These are phyloP conservation scores for Theileria equi DNA, from an alignment of 169 alveolate genomes.

Conservation along the genomic window DNA sequence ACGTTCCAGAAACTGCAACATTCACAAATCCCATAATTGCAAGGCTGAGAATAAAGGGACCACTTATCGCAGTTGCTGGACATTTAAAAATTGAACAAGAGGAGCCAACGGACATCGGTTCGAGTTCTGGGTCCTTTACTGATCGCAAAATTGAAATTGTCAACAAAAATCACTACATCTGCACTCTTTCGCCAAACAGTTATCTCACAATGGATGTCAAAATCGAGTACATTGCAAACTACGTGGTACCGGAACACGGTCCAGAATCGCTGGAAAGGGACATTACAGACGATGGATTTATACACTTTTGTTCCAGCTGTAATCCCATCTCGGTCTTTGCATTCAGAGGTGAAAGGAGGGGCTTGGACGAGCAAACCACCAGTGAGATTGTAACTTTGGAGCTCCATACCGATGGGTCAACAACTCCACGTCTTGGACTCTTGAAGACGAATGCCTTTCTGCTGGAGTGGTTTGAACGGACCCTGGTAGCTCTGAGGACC, in stretches of 20 bases:
- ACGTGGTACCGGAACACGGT: constrained; percentile 82
- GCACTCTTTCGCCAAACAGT: constrained; percentile 75
- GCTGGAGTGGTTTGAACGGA: constrained; percentile 62
- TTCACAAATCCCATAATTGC: constrained; percentile 73
- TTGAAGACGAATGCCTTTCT: constrained; percentile 72
- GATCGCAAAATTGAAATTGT: constrained; percentile 71
- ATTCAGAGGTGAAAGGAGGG: constrained; percentile 80
- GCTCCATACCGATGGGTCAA: constrained; percentile 83
- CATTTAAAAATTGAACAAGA: constrained; percentile 72
- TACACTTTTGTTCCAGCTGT: constrained; percentile 76
- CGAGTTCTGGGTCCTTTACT: constrained; percentile 58
- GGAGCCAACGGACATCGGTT: constrained; percentile 53
- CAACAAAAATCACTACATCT: constrained; percentile 78
- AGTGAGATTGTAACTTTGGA: constrained; percentile 82
- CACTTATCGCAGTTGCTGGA: constrained; percentile 85
- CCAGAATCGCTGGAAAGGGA: constrained; percentile 80
- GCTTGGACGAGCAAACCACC: constrained; percentile 72
- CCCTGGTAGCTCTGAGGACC: constrained; percentile 70
- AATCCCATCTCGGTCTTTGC: constrained; percentile 79
- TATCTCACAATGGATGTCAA: constrained; percentile 80
- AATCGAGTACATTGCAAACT: constrained; percentile 77
- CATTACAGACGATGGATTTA: constrained; percentile 78
- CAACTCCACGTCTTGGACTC: constrained; percentile 79
- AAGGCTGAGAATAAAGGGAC: constrained; percentile 77
- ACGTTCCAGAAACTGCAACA: constrained; percentile 75